Base-by-base conservation (phyloP, 148 eudicot genomes). In the Cornus suecica region DNA sequence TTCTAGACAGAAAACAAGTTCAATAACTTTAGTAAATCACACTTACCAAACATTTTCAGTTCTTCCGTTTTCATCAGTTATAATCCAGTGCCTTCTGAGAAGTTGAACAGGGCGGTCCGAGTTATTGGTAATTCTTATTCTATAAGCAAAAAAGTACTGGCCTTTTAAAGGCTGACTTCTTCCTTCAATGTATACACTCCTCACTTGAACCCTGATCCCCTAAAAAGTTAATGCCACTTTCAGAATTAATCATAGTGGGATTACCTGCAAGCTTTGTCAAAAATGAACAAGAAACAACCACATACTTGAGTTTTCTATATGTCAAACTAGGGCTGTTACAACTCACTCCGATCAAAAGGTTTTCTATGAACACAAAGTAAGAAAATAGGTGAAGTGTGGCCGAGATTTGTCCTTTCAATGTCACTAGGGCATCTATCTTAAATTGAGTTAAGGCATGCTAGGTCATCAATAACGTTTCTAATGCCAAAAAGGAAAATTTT, bases 71-170 rank as follows among this genome's bases (percentile, higher is more conserved):
- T 83, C 97, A 80, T 95, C 92, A 41, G 94, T 91, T 63, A 95
- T 92, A 74, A 92, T 95, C 99, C 99, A 95, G 80, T 95, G 99
- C 80, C 99, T 85, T 86, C 97, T 91, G 63, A 95, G 89, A 82
- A 95, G 92, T 84, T 95, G 99, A 61, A 92, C 94, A 24, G 99
- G 92, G 16, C 97, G 97, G 37, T 91, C 84, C 72, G 99, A 95
- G 74, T 92, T 92, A 83, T 95, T 95, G 64, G 94, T 89, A 79
- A 95, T 92, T 82, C 99, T 88, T 74, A 95, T 95, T 87, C 97
- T 87, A 69, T 95, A 95, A 22, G 97, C 99, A 77, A 78, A 95
- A 78, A 92, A 95, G 82, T 88, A 92, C 77, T 87, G 97, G 24
- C 85, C 88, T 83, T 90, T 95, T 9, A 87, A 84, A 60, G 99